Evolutionary conservation across 495 filamentous ascomycete species (phyloP), one percentile per base, ranked within the genome.

Genomic region (Parachaetomium inaequale): DNA sequence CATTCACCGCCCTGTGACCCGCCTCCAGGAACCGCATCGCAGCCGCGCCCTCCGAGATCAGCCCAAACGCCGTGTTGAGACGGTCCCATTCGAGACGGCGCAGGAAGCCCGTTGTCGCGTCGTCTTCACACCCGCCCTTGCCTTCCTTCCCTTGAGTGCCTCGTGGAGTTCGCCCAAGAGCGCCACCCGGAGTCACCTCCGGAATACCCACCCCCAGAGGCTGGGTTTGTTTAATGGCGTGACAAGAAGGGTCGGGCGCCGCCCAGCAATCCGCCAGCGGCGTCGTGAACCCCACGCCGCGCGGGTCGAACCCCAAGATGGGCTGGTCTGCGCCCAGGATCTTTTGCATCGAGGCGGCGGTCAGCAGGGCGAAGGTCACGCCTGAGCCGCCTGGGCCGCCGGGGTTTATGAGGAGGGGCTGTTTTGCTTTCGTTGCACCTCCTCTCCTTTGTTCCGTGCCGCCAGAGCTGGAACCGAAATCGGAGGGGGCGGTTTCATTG

Each of bases 381-480:
- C 78, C 78, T 10, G 72, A 70, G 0, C 66, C 77, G n/a, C 77
- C 78, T 3, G 78, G 77, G 0, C 78, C 77, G 46, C 78, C 78
- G 25, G 77, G 77, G 64, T 80, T 80, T 28, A 79, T 38, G 25
- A 79, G 58, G 19, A 80, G 54, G 15, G 75, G 76, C 57, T 67
- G 42, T 32, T 62, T 62, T 64, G 69, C 29, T 17, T 61, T n/a
- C n/a, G n/a, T n/a, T n/a, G n/a, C n/a, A n/a, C n/a, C n/a, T n/a
- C n/a, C n/a, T n/a, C n/a, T n/a, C n/a, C n/a, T n/a, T n/a, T n/a
- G n/a, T n/a, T n/a, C n/a, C n/a, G n/a, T n/a, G n/a, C n/a, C n/a
- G n/a, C n/a, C n/a, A n/a, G n/a, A n/a, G n/a, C n/a, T 59, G 69
- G 17, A 4, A 1, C n/a, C 31, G 40, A n/a, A 14, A n/a, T n/a